Evolutionary conservation across 306 rosid genomes (phyloP), one percentile per base, ranked within the genome.

Genomic region (Quercus wislizeni): DNA sequence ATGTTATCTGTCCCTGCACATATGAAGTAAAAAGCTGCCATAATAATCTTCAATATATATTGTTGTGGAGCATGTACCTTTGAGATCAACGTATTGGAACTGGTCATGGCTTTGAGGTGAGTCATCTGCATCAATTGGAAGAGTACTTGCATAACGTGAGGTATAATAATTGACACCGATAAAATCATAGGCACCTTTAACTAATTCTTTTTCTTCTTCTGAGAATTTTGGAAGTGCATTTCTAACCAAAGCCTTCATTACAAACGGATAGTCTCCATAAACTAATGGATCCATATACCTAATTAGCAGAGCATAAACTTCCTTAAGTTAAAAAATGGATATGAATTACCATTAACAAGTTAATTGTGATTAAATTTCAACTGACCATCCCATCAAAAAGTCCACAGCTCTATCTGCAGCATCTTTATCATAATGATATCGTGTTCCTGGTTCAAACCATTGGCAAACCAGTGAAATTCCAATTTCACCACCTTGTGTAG

Each of bases 401-500:
- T 86, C 89, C 21, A 87, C 4, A 9, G 69, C 33, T 81, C 84
- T 87, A 62, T 20, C 43, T 25, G 84, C 80, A 13, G 90, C 80
- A 63, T 62, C 86, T 73, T 65, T 72, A 49, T 87, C 87, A 68
- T 28, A 61, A 27, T 38, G 43, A 38, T 41, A 41, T 41, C 1
- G 46, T 8, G 46, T 41, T 41, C 8, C 46, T 56, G 90, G 84
- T 74, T 79, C 86, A 46, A 77, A 59, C 56, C 59, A 81, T 28
- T 58, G 56, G 13, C 78, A 79, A 2, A 75, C 75, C 17, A 4
- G 76, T 57, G 74, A 3, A 5, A 82, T 65, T 73, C 90, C 90
- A 68, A 87, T 78, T 76, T 83, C 78, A 78, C 90, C 85, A 10
- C 74, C 85, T 81, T 86, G 90, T 4, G 8, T 77, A 63, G 10